These are phyloP conservation scores for Zygosaccharomyces kombuchaensis DNA, from an alignment of 805 yeast species.

Conservation along the genomic window DNA sequence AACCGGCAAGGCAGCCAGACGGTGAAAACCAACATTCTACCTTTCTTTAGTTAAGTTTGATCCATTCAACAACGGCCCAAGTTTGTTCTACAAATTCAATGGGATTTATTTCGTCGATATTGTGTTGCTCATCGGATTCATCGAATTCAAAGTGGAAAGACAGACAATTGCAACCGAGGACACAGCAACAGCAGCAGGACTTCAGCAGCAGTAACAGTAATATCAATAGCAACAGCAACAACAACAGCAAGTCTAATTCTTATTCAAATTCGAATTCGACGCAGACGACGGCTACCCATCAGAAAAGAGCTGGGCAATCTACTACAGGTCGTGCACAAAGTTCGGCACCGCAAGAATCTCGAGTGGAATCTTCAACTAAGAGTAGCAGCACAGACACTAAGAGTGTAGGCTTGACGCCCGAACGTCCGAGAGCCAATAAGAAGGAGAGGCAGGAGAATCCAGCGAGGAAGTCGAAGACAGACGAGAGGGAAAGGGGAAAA, in stretches of 20 bases:
- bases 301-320: not conserved
- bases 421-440: not conserved
- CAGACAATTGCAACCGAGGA: constrained; percentile 10
- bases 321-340: not conserved
- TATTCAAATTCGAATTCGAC: constrained; percentile 2
- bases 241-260: not conserved
- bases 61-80: not conserved
- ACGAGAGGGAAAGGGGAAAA: not conserved
- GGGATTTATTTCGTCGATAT: constrained; percentile 36
- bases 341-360: constrained; percentile 8
- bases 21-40: not conserved
- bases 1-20: not conserved
- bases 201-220: constrained; percentile 6
- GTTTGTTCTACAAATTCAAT: constrained; percentile 16
- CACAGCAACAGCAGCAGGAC: constrained; percentile 4
- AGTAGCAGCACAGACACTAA: not conserved
- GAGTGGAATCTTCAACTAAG: constrained; percentile 2
- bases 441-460: constrained; percentile 1
- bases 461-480: constrained; percentile 3
- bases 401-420: not conserved
- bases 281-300: not conserved
- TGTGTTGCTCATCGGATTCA: constrained; percentile 20
- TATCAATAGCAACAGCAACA: constrained; percentile 7
- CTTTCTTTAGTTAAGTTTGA: not conserved
- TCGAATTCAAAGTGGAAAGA: constrained; percentile 13